Conservation (phyloP, 139 green algal species). For the Deuterostichococcus epilithicus region DNA sequence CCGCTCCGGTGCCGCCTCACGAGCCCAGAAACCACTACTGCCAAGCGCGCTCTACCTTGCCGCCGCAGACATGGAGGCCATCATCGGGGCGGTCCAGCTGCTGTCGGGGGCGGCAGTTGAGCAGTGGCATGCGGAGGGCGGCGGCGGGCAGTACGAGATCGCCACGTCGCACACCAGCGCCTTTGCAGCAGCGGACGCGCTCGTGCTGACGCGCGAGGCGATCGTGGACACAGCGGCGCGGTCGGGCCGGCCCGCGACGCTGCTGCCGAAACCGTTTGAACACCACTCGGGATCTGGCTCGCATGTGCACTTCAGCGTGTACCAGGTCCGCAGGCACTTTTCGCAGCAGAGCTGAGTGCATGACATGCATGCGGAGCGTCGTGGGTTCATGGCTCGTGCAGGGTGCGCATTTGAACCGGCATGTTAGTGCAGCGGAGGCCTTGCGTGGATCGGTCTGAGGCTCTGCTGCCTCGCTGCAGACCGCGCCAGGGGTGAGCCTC, state of each 20-base stretch:
- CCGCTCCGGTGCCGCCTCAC: too few species aligned
- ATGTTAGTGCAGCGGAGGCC: too few species aligned
- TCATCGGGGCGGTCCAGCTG: not conserved
- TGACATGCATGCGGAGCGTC: not conserved
- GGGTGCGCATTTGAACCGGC: too few species aligned
- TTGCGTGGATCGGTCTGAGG: too few species aligned
- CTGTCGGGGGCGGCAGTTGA: not conserved
- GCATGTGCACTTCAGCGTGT: constrained; percentile 64
- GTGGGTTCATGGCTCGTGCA: too few species aligned
- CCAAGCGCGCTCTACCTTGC: too few species aligned
- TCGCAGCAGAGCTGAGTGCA: not conserved
- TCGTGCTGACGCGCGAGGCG: constrained; percentile 47
- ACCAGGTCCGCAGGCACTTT: constrained; percentile 19
- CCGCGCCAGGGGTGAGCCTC: too few species aligned
- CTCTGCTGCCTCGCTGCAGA: too few species aligned
- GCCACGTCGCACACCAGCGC: not conserved
- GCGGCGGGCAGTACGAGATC: not conserved
- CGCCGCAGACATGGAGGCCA: not conserved
- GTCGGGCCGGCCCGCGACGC: constrained; percentile 33
- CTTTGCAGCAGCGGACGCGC: constrained; percentile 34
- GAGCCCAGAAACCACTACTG: too few species aligned
- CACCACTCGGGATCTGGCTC: constrained; percentile 36
- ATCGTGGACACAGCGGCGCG: constrained; percentile 28
- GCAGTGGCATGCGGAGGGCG: not conserved
- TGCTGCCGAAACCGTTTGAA: constrained; percentile 44